These are phyloP conservation scores for Diaporthe australafricana DNA, from an alignment of 2,329 filamentous ascomycete species.

Conservation along the genomic window DNA sequence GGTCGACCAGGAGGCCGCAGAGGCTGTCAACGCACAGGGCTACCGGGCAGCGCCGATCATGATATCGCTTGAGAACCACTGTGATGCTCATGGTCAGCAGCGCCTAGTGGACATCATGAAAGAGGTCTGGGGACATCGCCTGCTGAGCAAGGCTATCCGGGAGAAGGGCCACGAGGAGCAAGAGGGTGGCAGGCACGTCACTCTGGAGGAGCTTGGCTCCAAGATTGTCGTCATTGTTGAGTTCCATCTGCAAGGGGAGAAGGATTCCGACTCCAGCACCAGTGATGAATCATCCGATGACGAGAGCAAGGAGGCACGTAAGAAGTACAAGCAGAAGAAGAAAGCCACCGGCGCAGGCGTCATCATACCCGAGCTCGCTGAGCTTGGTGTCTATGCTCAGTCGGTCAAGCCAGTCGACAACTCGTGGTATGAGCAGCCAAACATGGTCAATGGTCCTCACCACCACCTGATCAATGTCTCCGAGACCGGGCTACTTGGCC, in stretches of 20 bases:
- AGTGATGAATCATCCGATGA: conserved; percentile 48
- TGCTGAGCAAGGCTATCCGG: conserved; percentile 68
- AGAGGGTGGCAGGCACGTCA: conserved; percentile 65
- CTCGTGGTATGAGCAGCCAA: conserved; percentile 69
- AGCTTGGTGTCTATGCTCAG: conserved; percentile 76
- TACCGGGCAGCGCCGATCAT: conserved; percentile 67
- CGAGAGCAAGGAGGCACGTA: conserved; percentile 60
- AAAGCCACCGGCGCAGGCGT: conserved; percentile 55
- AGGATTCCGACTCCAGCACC: conserved; percentile 48
- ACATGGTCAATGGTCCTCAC: conserved; percentile 67
- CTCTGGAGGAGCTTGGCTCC: conserved; percentile 67
- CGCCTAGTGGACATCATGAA: conserved; percentile 74
- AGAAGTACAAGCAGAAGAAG: conserved; percentile 66
- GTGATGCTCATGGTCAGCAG: conserved; percentile 67
- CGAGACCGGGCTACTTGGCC: conserved; percentile 66
- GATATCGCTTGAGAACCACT: conserved; percentile 77
- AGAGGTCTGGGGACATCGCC: conserved; percentile 70
- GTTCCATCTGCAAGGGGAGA: conserved; percentile 69
- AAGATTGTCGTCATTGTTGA: conserved; percentile 77
- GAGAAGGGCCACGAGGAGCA: conserved; percentile 68
- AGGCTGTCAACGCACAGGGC: conserved; percentile 52
- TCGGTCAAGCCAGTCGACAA: conserved; percentile 75
- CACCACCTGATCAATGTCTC: conserved; percentile 78
- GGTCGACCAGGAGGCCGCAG: conserved; percentile 66
- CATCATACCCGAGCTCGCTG: conserved; percentile 74